Evolutionary conservation across 192 early-diverging fungal species (phyloP).

Genomic region (Cetraspora pellucida): DNA sequence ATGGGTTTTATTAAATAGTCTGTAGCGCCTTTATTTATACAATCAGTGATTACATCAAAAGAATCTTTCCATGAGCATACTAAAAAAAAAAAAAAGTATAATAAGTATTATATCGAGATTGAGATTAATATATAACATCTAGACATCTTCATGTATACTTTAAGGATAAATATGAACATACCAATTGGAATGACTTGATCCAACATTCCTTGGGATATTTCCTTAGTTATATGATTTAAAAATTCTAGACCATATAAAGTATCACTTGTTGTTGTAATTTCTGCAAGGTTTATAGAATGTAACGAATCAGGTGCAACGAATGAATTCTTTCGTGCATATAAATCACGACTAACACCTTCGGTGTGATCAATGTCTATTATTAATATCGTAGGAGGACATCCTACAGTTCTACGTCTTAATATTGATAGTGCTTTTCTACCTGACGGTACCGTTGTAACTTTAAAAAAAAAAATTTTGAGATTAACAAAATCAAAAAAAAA

Average conservation of each 20-base stretch:
- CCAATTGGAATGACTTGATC: constrained; percentile 44
- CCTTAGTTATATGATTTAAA: constrained; percentile 36
- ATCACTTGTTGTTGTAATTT: constrained; percentile 6
- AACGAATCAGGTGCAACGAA: background rate
- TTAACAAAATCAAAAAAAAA: background rate
- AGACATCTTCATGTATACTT: background rate
- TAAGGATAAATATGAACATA: constrained; percentile 23
- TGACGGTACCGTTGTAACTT: constrained; percentile 21
- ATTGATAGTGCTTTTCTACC: constrained; percentile 7
- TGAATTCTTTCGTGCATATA: constrained; percentile 13
- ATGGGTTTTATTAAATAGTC: constrained; percentile 61
- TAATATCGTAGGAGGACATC: constrained; percentile 13
- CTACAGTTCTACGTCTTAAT: background rate
- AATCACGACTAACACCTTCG: constrained; percentile 23
- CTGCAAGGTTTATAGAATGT: background rate
- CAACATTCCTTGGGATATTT: constrained; percentile 38
- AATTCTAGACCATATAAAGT: constrained; percentile 38
- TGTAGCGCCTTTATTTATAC: constrained; percentile 55
- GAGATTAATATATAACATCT: background rate
- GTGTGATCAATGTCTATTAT: constrained; percentile 33
- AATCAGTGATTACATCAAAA: constrained; percentile 47
- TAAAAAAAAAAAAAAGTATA: background rate
- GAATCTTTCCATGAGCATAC: constrained; percentile 45
- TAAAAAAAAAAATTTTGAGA: constrained; percentile 8
- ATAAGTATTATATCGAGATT: background rate